Percentiles rank a stretch among this genome's conserved stretches.
phyloP scores from a whole-genome alignment of 2,329 filamentous ascomycete genomes.

The Penicillium expansum region DNA sequence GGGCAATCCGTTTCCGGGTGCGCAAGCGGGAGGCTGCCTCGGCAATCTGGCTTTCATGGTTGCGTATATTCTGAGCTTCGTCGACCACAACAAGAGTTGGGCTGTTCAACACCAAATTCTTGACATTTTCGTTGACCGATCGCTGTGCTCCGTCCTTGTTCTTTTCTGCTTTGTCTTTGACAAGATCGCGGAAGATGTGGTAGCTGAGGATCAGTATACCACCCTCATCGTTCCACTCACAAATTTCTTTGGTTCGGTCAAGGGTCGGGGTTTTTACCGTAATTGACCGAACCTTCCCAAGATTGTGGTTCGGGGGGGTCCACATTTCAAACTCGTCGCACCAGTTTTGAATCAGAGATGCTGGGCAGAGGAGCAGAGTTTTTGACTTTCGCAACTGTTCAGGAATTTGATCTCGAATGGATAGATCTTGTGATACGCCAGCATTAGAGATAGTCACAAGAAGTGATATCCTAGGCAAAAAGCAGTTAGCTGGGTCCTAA shows the following conservation, averaged over 20 bases:
- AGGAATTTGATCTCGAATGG: constrained; percentile 66
- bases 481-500: neutral
- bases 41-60: constrained; percentile 54
- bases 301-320: constrained; percentile 53
- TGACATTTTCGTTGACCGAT: constrained; percentile 27
- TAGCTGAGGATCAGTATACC: constrained; percentile 80
- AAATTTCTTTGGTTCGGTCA: constrained; percentile 41
- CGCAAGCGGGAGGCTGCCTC: constrained; percentile 57
- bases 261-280: constrained; percentile 26
- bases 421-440: constrained; percentile 56
- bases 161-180: neutral
- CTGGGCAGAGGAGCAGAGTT: constrained; percentile 72
- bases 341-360: constrained; percentile 79
- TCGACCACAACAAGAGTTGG: constrained; percentile 78
- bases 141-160: constrained; percentile 39
- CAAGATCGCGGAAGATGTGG: constrained; percentile 54
- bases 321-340: constrained; percentile 70
- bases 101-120: constrained; percentile 54
- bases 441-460: constrained; percentile 71
- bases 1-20: constrained; percentile 70
- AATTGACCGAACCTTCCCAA: constrained; percentile 52
- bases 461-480: constrained; percentile 61
- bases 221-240: constrained; percentile 61
- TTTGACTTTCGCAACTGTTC: constrained; percentile 59
- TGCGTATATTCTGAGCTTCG: constrained; percentile 80